Base-by-base conservation (phyloP, 192 early-diverging fungal genomes). In the Chytriomyces hyalinus region DNA sequence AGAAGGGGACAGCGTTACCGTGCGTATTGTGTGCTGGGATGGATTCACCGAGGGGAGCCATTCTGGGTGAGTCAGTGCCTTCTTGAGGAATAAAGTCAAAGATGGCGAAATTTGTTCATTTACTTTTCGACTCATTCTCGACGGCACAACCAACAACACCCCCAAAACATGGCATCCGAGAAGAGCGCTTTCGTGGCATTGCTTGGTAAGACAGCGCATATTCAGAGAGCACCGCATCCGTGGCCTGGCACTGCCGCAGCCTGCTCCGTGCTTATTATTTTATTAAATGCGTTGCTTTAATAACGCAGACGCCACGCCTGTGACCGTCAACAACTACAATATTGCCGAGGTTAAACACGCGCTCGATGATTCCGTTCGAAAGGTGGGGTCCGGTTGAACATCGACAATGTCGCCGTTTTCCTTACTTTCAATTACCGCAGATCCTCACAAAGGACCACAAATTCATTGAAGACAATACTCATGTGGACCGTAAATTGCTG, bases 401-500 rank as follows among this genome's bases (percentile, higher is more conserved):
- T 0, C 47, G 43, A 15, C 61, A 20, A 22, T 47, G 24, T 22
- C n/a, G 46, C 20, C 10, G 24, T 17, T 53, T 81, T 51, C 13
- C 28, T 49, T 6, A 63, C 26, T 7, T 48, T 77, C 43, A 67
- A 78, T 61, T 10, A 47, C 44, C 22, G 0, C 69, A 86, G 84
- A 77, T 86, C 67, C 61, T 86, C 49, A 75, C 76, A 10, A n/a
- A 57, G 6, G 82, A 84, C 73, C 67, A 73, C 75, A 68, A 74
- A 11, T 86, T 84, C 70, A 63, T 28, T 6, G 82, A 97, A 83
- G 89, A 87, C 81, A 90, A 95, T 81, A 89, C 84, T 26, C 95
- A 95, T 79, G 91, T 91, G 6, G 93, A 97, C 78, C 86, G 89
- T 68, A 93, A 93, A 78, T 90, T 97, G 4, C 67, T 92, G 11